Conservation (phyloP, 2,329 filamentous ascomycete species). For the Fusarium sp. region DNA sequence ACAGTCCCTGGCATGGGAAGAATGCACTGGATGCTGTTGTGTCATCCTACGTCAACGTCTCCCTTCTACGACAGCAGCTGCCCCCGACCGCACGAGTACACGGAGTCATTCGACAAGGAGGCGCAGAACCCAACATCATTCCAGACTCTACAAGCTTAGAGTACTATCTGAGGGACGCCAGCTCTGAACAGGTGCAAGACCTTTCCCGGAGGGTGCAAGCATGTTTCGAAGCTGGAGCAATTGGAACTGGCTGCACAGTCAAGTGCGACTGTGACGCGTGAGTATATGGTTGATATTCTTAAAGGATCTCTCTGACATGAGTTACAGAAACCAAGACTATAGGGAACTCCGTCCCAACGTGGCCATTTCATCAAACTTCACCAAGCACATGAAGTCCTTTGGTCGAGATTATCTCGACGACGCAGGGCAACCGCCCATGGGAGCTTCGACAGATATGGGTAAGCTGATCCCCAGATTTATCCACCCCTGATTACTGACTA, state of each 20-base stretch:
- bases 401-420: conserved; percentile 29
- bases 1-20: conserved; percentile 71
- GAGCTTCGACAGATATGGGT: conserved; percentile 47
- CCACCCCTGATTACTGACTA: too few relatives aligned
- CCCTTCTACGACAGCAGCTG: conserved; percentile 70
- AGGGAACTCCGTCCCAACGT: conserved; percentile 41
- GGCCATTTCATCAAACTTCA: conserved; percentile 28
- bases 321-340: conserved; percentile 38
- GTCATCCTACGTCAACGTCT: conserved; percentile 63
- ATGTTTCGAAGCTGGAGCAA: conserved; percentile 59
- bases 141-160: conserved; percentile 63
- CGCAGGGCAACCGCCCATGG: conserved; percentile 34
- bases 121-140: conserved; percentile 70
- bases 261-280: conserved; percentile 52
- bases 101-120: conserved; percentile 68
- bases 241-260: conserved; percentile 63
- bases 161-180: conserved; percentile 49
- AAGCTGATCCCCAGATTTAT: neutral
- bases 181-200: conserved; percentile 55
- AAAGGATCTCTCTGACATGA: neutral
- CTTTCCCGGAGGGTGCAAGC: conserved; percentile 53
- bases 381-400: conserved; percentile 41
- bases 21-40: conserved; percentile 73
- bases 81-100: conserved; percentile 66
- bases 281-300: neutral